Evolutionary conservation across 345 rosid genomes (phyloP).

Genomic region (Eucalyptus leucophloia): DNA sequence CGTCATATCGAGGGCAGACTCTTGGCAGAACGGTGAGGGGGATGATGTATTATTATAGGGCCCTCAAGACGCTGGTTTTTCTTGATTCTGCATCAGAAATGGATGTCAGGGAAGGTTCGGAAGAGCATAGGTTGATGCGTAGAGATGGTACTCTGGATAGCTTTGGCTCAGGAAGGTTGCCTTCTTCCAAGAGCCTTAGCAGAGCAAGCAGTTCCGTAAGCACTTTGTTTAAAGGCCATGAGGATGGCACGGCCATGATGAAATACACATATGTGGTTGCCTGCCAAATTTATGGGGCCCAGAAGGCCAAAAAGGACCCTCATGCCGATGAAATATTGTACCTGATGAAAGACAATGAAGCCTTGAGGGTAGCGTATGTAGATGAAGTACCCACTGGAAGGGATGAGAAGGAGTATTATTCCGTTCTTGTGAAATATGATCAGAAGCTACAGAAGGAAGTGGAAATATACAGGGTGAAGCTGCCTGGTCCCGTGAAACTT

Average conservation of each 20-base stretch:
- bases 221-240: conserved; percentile 66
- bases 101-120: conserved; percentile 72
- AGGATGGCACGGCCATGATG: conserved; percentile 88
- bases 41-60: conserved; percentile 97
- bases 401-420: conserved; percentile 62
- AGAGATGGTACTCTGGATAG: conserved; percentile 25
- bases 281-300: conserved; percentile 91
- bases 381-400: conserved; percentile 65
- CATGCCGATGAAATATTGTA: conserved; percentile 77
- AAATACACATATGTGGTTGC: conserved; percentile 91
- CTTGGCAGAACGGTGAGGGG: conserved; percentile 93
- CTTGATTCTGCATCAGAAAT: conserved; percentile 96
- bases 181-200: conserved; percentile 45
- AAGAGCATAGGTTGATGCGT: conserved; percentile 73
- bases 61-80: conserved; percentile 88
- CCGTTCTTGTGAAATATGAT: conserved; percentile 94
- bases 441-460: conserved; percentile 69
- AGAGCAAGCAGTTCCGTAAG: conserved; percentile 52
- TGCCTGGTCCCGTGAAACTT: conserved; percentile 94
- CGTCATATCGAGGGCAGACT: conserved; percentile 97
- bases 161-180: conserved; percentile 24
- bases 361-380: conserved; percentile 92
- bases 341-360: conserved; percentile 82
- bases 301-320: conserved; percentile 84
- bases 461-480: conserved; percentile 82